Evolutionary conservation across 2,329 filamentous ascomycete species (phyloP), one percentile per base, ranked within the genome.

Genomic region (Macrophomina phaseolina): DNA sequence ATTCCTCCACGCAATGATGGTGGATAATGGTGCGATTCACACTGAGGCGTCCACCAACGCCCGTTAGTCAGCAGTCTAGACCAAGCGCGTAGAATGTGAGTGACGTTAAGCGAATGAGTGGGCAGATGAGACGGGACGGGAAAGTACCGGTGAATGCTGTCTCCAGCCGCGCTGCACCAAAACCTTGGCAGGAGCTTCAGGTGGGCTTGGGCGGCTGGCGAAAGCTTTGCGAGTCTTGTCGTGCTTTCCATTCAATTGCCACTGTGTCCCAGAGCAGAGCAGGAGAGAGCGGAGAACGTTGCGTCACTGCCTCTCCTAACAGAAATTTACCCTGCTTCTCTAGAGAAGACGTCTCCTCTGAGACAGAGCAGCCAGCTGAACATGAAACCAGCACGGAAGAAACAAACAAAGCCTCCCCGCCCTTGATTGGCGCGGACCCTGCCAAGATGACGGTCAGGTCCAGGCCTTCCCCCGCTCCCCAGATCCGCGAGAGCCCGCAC

Each of bases 151-250:
- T 5, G 11, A 5, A 11, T 38, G 48, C 48, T 23, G 48, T 4
- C 48, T 5, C 23, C 11, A 28, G 48, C 48, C 48, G 18, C 8
- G 7, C 23, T 32, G 12, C 23, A 2, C 48, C 48, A 4, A 30
- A 23, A 28, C 9, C 48, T 51, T 51, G 48, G 48, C 23, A 51
- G 48, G 48, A 51, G 48, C 48, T 51, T 51, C 6, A 51, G 48
- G 18, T 51, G 18, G 30, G 48, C 18, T 51, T 51, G 2, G 23
- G 23, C 14, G 18, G 18, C 11, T 18, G 18, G 9, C 18, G 48
- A 30, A 30, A 2, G 4, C 1, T 51, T 30, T 45, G 18, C 18
- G 18, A 18, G 18, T 18, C 18, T 5, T 45, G 14, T 14, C 40
- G 9, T 45, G 11, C 8, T 18, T 11, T 14, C 23, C 48, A 9